Base-by-base conservation (phyloP, 768 basidiomycete genomes). In the Gloeostereum incarnatum region DNA sequence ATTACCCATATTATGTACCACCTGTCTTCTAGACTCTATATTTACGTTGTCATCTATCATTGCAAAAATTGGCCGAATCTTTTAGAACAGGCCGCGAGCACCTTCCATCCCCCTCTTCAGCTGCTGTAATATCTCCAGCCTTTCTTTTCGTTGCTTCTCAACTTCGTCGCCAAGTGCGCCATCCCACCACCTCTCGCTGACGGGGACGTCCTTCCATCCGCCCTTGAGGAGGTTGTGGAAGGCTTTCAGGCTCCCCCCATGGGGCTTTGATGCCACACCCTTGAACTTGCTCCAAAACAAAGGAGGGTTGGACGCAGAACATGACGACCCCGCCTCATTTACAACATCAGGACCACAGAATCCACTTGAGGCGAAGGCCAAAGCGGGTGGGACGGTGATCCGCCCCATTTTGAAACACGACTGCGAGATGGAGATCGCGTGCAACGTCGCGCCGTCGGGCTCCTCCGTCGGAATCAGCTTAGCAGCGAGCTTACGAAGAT, bases 121-220 rank as follows among this genome's bases (percentile, higher is more conserved):
- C 6, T 49, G 43, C 13, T 60, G 55, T 34, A 71, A 48, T 5
- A 45, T 47, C 24, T 53, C 56, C 38, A 69, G 17, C 23, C 59
- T 57, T 35, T 44, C 55, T 45, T 43, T 48, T 39, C 66, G 56
- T 43, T 52, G 56, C 43, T 52, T 56, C 46, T 78, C 76, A 8
- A 69, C 53, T n/a, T 54, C 54, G 5, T 62, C 68, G 3, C 62
- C 66, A 23, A 85, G 59, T 23, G 78, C 76, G 8, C 56, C 50
- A 27, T 82, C 78, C 81, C 82, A 86, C 78, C 78, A 86, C 37
- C 78, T 61, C 54, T 75, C 69, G 14, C 48, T 64, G 48, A 69
- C 68, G 0, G 74, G 72, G 2, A 75, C 65, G 4, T 73, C 66
- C 23, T 65, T 65, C 84, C 84, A 87, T 13, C 72, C 73, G 7